A percentile compares a stretch with the other conserved stretches of the same genome.
These are phyloP conservation scores for Cystobasidium ongulense DNA, from an alignment of 768 basidiomycete species.

Conservation along the genomic window DNA sequence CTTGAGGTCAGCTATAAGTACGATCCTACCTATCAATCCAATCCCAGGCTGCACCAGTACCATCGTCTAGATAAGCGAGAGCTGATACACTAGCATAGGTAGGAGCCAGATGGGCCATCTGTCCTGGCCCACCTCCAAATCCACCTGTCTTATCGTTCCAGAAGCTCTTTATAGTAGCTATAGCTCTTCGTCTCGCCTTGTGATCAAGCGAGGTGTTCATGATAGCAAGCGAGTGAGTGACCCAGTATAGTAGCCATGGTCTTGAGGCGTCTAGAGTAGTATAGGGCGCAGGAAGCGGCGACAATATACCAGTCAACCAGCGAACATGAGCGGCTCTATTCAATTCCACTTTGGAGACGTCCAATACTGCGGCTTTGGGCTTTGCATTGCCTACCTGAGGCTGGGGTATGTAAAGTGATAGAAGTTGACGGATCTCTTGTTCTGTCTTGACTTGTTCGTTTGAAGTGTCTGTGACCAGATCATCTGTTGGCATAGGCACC, in stretches of 20 bases:
- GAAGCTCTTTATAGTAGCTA: slow-evolving; percentile 69
- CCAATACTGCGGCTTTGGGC: slow-evolving; percentile 7
- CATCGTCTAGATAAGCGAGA: slow-evolving; percentile 68
- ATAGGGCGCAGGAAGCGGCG: slow-evolving; percentile 66
- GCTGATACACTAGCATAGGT: slow-evolving; percentile 82
- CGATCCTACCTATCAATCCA: slow-evolving; percentile 63
- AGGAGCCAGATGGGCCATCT: slow-evolving; percentile 74
- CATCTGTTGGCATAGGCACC: slow-evolving; percentile 24
- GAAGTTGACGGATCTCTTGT: slow-evolving; percentile 22
- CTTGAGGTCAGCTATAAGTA: no score
- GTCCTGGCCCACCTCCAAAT: slow-evolving; percentile 84
- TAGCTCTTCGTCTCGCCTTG: slow-evolving; percentile 51
- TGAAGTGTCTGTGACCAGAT: slow-evolving; percentile 26
- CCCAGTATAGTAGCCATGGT: slow-evolving; percentile 94
- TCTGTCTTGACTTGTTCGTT: slow-evolving; percentile 2
- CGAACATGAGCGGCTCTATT: slow-evolving; percentile 6
- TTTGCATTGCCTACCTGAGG: not conserved
- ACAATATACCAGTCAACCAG: slow-evolving; percentile 12
- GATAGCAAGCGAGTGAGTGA: slow-evolving; percentile 69
- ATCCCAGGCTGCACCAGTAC: slow-evolving; percentile 65
- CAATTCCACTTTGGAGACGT: slow-evolving; percentile 7
- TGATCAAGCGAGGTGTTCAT: slow-evolving; percentile 33
- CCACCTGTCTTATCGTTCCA: slow-evolving; percentile 74
- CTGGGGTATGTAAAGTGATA: slow-evolving; percentile 9
- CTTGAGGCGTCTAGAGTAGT: slow-evolving; percentile 83